phyloP scores from a whole-genome alignment of 345 rosid genomes.

The Raphanus sativus region DNA sequence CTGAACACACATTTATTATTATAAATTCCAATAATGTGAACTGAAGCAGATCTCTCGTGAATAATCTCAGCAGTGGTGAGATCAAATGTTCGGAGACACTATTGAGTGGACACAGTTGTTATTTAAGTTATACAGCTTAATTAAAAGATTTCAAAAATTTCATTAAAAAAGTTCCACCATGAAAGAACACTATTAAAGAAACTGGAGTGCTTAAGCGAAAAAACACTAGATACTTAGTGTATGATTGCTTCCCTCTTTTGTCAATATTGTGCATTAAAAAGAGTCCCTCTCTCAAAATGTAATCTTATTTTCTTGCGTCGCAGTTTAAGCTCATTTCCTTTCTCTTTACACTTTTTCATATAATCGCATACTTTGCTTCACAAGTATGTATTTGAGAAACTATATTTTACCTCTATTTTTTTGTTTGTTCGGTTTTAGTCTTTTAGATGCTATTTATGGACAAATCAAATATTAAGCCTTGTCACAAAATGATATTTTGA shows the following conservation, averaged over 20 bases:
- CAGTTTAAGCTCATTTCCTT: not conserved
- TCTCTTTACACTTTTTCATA: not conserved
- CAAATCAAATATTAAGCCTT: not conserved
- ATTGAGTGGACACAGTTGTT: not conserved
- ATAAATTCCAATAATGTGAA: not conserved
- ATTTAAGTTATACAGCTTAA: not conserved
- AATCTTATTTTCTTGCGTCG: not conserved
- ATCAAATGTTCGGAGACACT: constrained; percentile 8
- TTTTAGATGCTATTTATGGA: not conserved
- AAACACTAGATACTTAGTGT: constrained; percentile 16
- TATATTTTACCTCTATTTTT: not conserved
- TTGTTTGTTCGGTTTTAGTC: not conserved
- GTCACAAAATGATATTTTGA: not conserved
- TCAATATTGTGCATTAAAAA: not conserved
- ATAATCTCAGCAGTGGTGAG: not conserved
- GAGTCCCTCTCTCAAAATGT: constrained; percentile 12
- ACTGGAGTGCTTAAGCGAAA: constrained; percentile 27
- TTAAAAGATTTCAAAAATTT: not conserved
- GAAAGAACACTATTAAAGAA: constrained; percentile 1
- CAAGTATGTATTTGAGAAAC: not conserved
- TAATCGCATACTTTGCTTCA: not conserved
- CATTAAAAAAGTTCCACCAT: not conserved
- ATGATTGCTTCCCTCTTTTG: constrained; percentile 1
- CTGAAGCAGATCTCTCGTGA: constrained; percentile 23
- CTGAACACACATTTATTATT: not conserved